Percentiles rank a stretch among this genome's conserved stretches.
phyloP scores from a whole-genome alignment of 2,329 filamentous ascomycete genomes.

The Talaromyces sp. region DNA sequence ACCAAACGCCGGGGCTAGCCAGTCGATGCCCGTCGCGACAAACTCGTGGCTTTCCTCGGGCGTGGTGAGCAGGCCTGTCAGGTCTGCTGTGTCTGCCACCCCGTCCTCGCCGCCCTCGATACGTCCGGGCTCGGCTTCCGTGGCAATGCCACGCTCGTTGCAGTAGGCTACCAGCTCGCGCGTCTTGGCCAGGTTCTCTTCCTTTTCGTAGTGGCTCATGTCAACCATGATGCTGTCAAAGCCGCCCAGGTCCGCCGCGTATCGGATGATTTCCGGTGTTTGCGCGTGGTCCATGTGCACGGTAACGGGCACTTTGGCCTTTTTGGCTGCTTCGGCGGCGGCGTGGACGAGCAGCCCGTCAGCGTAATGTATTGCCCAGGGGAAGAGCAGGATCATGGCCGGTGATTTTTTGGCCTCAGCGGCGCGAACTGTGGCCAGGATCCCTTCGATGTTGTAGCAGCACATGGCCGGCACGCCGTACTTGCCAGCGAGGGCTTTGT shows the following conservation, averaged over 20 bases:
- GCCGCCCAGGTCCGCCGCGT: constrained; percentile 56
- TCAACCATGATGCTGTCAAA: constrained; percentile 76
- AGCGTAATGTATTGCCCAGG: constrained; percentile 67
- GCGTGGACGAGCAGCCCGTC: constrained; percentile 52
- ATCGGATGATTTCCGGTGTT: constrained; percentile 57
- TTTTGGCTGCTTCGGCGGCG: constrained; percentile 53
- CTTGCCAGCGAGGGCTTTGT: constrained; percentile 51
- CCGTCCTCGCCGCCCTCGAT: constrained; percentile 74
- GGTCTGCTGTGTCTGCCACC: constrained; percentile 61
- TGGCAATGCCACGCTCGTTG: constrained; percentile 61
- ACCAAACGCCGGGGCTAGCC: constrained; percentile 70
- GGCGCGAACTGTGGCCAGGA: constrained; percentile 64
- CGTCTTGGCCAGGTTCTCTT: constrained; percentile 64
- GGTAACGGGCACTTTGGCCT: constrained; percentile 55
- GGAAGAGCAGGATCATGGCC: constrained; percentile 69
- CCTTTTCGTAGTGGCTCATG: constrained; percentile 69
- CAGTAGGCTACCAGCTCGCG: constrained; percentile 60
- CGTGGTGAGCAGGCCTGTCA: constrained; percentile 63
- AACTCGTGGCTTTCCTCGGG: constrained; percentile 67
- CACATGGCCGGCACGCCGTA: constrained; percentile 61
- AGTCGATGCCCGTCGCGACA: constrained; percentile 66
- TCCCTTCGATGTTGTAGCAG: constrained; percentile 66
- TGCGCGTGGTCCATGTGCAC: constrained; percentile 66
- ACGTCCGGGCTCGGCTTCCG: constrained; percentile 66
- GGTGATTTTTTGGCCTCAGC: constrained; percentile 64